Percentiles rank a stretch among this genome's conserved stretches.
Evolutionary conservation across 768 basidiomycete genomes (phyloP).

Genomic region (Galerina marginata): DNA sequence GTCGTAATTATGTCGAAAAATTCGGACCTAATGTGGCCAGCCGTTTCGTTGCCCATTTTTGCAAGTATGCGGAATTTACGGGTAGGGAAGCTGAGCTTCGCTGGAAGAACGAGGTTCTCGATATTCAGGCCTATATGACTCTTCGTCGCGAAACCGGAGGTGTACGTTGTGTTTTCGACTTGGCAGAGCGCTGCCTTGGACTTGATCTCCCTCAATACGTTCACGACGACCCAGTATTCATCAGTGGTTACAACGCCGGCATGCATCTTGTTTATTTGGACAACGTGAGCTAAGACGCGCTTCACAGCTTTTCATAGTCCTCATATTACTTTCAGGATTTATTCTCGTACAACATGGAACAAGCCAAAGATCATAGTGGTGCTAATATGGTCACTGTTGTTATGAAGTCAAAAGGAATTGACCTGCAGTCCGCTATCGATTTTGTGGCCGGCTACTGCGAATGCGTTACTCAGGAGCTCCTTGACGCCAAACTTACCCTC

Average conservation of each 20-base stretch:
- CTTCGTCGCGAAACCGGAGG: conserved; percentile 9
- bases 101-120: conserved; percentile 8
- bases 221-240: conserved; percentile 7
- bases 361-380: conserved; percentile 8
- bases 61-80: conserved; percentile 5
- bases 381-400: conserved; percentile 12
- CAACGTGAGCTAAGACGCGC: background rate
- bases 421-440: conserved; percentile 7
- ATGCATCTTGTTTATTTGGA: conserved; percentile 11
- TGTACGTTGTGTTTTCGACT: conserved; percentile 7
- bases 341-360: conserved; percentile 15
- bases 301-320: no score
- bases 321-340: background rate
- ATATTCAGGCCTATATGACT: conserved; percentile 4
- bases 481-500: conserved; percentile 1
- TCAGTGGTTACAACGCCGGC: conserved; percentile 12
- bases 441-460: conserved; percentile 11
- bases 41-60: conserved; percentile 9
- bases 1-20: conserved; percentile 5
- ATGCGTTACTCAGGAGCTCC: conserved; percentile 1
- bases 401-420: conserved; percentile 12
- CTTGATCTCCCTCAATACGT: conserved; percentile 11
- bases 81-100: conserved; percentile 11
- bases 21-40: conserved; percentile 5
- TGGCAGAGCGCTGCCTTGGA: conserved; percentile 8